These are phyloP conservation scores for Starmerella scarabaei DNA, from an alignment of 805 yeast genomes.

Conservation along the genomic window DNA sequence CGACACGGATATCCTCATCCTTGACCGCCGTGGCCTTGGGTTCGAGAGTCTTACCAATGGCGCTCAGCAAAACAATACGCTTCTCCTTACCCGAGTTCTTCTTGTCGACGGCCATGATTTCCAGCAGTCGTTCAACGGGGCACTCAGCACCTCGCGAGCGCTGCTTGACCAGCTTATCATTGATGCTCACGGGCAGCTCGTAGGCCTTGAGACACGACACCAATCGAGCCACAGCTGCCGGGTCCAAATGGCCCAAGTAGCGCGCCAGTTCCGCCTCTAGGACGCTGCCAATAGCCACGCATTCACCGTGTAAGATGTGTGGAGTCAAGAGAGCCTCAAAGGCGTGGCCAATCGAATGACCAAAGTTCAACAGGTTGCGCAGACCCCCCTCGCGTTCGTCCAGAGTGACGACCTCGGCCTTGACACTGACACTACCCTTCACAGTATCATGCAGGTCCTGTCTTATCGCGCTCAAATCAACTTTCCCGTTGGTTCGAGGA, in stretches of 20 bases:
- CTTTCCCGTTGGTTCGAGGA: conserved; percentile 34
- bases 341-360: conserved; percentile 96
- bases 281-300: conserved; percentile 95
- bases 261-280: conserved; percentile 93
- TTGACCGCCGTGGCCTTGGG: conserved; percentile 72
- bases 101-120: conserved; percentile 90
- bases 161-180: conserved; percentile 58
- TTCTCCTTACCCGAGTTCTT: conserved; percentile 89
- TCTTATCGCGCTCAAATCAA: conserved; percentile 54
- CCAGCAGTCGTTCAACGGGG: conserved; percentile 60
- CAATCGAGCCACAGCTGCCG: conserved; percentile 87
- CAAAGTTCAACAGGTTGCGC: conserved; percentile 84
- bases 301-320: conserved; percentile 92
- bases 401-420: conserved; percentile 82
- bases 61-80: conserved; percentile 69
- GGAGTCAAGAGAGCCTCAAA: conserved; percentile 96
- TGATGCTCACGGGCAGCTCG: conserved; percentile 67
- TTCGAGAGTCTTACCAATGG: conserved; percentile 82
- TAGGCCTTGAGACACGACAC: conserved; percentile 72
- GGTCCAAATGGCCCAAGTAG: conserved; percentile 73
- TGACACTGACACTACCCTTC: conserved; percentile 72
- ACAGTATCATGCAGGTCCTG: conserved; percentile 71
- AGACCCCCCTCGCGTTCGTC: conserved; percentile 95
- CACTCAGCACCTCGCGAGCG: conserved; percentile 58
- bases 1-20: conserved; percentile 67